Conservation (phyloP, 495 filamentous ascomycete species). For the Usnea hakonensis region DNA sequence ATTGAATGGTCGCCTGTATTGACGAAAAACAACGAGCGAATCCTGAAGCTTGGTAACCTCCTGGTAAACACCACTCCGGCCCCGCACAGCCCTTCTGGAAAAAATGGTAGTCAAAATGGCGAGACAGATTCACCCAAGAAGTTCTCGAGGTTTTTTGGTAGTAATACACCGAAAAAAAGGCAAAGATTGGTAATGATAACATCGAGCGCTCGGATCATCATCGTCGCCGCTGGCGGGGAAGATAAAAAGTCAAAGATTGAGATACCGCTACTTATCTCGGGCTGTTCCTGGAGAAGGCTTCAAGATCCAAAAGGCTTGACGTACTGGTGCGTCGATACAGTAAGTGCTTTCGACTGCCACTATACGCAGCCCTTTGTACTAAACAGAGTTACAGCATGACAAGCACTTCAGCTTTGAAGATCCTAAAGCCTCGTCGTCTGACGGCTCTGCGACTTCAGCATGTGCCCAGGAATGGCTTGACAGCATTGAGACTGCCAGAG, state of each 20-base stretch:
- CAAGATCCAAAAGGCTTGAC: constrained; percentile 75
- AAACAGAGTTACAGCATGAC: constrained; percentile 53
- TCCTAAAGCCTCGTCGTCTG: constrained; percentile 54
- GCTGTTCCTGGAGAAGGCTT: constrained; percentile 67
- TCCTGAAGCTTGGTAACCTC: constrained; percentile 87
- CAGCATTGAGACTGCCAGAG: constrained; percentile 68
- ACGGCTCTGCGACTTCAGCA: constrained; percentile 36
- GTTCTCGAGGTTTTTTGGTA: constrained; percentile 85
- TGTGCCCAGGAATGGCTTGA: constrained; percentile 84
- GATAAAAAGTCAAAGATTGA: constrained; percentile 94
- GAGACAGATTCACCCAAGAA: constrained; percentile 65
- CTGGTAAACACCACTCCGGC: constrained; percentile 69
- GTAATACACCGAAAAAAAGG: constrained; percentile 81
- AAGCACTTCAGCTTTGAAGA: constrained; percentile 94
- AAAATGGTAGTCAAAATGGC: constrained; percentile 47
- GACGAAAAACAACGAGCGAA: constrained; percentile 83
- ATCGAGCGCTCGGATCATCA: constrained; percentile 75
- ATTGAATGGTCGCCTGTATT: constrained; percentile 99
- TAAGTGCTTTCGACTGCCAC: constrained; percentile 39
- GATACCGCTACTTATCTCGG: constrained; percentile 66
- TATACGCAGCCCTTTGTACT: not conserved
- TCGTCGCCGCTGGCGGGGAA: constrained; percentile 88
- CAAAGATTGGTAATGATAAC: constrained; percentile 95
- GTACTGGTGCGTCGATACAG: constrained; percentile 89
- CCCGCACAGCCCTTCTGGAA: constrained; percentile 59